A percentile compares a stretch with the other conserved stretches of the same genome.
Evolutionary conservation across 169 alveolate species (phyloP).

Genomic region (Eimeria sp.): DNA sequence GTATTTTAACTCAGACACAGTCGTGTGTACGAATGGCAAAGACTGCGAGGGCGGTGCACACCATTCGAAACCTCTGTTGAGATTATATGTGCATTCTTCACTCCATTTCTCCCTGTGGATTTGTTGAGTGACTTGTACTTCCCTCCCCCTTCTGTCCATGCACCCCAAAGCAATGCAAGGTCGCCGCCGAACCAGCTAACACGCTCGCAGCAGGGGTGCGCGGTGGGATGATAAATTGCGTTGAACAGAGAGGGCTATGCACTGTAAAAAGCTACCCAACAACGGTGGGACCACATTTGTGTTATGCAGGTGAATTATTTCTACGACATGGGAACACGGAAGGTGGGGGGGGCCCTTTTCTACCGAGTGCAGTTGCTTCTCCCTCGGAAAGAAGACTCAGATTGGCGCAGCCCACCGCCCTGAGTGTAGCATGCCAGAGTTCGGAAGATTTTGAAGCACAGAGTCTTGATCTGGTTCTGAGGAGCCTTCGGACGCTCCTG

Average conservation of each 20-base stretch:
- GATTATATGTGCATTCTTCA: not conserved
- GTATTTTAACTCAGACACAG: not conserved
- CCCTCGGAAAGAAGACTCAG: slow-evolving; percentile 62
- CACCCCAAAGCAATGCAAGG: not conserved
- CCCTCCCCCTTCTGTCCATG: not conserved
- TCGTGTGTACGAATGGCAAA: not conserved
- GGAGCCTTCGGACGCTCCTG: slow-evolving; percentile 31
- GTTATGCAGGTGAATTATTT: slow-evolving; percentile 17
- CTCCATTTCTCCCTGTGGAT: not conserved
- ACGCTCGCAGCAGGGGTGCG: not conserved
- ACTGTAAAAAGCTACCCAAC: not conserved
- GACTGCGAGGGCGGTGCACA: not conserved
- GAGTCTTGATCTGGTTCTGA: slow-evolving; percentile 66
- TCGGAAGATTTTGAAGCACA: slow-evolving; percentile 67
- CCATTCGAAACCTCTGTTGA: not conserved
- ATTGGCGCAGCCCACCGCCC: slow-evolving; percentile 24
- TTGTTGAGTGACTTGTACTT: not conserved
- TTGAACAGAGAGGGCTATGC: not conserved
- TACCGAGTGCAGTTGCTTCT: not conserved
- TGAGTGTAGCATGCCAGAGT: slow-evolving; percentile 66
- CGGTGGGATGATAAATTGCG: not conserved
- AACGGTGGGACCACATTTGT: not conserved
- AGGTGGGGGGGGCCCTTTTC: not conserved
- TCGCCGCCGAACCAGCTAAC: not conserved
- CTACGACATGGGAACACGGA: slow-evolving; percentile 22